Base-by-base conservation (phyloP, 768 basidiomycete genomes). In the Lentinula guzmanii region DNA sequence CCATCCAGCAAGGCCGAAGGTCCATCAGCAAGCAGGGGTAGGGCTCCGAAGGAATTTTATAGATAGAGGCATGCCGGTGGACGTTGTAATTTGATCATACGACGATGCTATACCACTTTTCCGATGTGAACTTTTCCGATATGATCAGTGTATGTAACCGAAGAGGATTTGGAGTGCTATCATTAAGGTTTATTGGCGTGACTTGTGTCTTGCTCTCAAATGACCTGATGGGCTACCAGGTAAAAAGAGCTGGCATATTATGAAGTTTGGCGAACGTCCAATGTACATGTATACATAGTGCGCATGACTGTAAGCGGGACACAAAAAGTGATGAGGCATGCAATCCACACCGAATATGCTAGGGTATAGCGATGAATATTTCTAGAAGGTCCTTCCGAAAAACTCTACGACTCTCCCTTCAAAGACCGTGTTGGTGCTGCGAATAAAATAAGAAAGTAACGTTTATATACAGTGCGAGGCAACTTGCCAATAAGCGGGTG, bases 401-500 rank as follows among this genome's bases (percentile, higher is more conserved):
- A 5, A 52, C 28, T 18, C 9, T 41, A 56, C 15, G 55, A 56
- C 28, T 56, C 55, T 43, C 21, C 55, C 41, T 56, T 41, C 55
- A 56, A 31, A 43, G 55, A 18, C 55, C 21, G 41, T 33, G 41
- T 33, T 18, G 55, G 55, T 24, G 39, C 55, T 56, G 31, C 24
- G n/a, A 1, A n/a, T 7, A 31, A 15, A 45, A 31, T 37, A 4
- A 28, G 16, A 9, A 15, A 41, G 18, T 9, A 43, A 7, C 24
- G 3, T 39, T 3, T 4, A 13, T 16, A 11, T 18, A 69, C 2
- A 65, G 65, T 39, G 67, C 64, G 9, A 68, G 66, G 13, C 13
- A n/a, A 75, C 85, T 63, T 65, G 95, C 95, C 76, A 69, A 96
- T 86, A 55, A 98, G 81, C 41, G 95, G 95, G 70, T 98, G 87